Evolutionary conservation across 108 stramenopile species (phyloP).

Genomic region (Halocafeteria seosinensis): DNA sequence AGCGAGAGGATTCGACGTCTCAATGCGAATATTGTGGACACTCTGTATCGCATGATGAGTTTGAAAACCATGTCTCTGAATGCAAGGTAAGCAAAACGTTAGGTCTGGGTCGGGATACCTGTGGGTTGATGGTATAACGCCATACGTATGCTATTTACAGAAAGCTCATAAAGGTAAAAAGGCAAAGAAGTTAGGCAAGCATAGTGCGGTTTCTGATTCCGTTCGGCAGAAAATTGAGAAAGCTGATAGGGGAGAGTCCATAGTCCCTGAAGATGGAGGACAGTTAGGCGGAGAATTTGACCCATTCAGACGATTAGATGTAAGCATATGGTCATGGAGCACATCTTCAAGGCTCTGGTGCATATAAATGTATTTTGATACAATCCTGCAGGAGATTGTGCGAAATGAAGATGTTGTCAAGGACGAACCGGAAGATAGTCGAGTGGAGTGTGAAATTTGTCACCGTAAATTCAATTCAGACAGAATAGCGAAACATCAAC

Average conservation of each 20-base stretch:
- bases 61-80: background rate
- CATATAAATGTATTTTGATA: background rate
- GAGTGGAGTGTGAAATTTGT: conserved; percentile 5
- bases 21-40: conserved; percentile 3
- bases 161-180: background rate
- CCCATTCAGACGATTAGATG: background rate
- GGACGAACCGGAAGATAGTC: conserved; percentile 9
- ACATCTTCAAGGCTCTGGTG: background rate
- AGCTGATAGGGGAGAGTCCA: background rate
- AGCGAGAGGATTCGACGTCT: background rate
- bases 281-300: background rate
- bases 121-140: no score
- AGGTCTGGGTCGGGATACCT: no score
- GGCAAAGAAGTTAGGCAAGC: background rate
- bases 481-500: conserved; percentile 16
- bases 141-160: no score
- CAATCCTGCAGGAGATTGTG: no score
- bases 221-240: background rate
- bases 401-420: no score
- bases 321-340: background rate
- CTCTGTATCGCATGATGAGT: conserved; percentile 9
- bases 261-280: background rate
- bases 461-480: conserved; percentile 10
- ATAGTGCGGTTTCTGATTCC: background rate
- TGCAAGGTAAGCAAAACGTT: no score